Base-by-base conservation (phyloP, 768 basidiomycete genomes). In the Panaeolus papilionaceus region DNA sequence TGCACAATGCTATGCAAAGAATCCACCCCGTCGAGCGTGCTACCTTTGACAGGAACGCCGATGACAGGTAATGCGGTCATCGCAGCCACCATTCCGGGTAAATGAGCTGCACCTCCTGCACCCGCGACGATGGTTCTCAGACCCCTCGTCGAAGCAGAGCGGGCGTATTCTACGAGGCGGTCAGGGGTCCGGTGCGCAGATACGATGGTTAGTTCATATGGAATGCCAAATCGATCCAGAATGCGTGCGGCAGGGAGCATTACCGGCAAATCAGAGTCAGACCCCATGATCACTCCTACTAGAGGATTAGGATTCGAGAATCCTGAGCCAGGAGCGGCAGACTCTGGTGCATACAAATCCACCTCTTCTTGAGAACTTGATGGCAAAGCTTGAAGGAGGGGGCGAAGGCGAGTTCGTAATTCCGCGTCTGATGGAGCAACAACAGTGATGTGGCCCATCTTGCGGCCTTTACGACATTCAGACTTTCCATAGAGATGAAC, bases 51-150 rank as follows among this genome's bases (percentile, higher is more conserved):
- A 2, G 98, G 98, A 0, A 99, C 98, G 12, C 98, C 97, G 38
- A 99, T 88, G 0, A 99, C 95, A 0, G 98, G 97, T 63, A 99
- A 77, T 2, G 89, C 83, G 0, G 96, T 97, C 91, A 98, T 90
- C 20, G 94, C 91, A 4, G 97, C 98, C 0, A 98, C 95, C 98
- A 99, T 99, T 0, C 98, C 98, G 0, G 98, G 98, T 1, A 99
- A 81, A 80, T 99, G 98, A 4, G 97, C 98, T 0, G 98, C 97
- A 0, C 98, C 98, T n/a, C 98, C 98, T 6, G 98, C 98, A 6
- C 97, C 97, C 1, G 97, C 97, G 49, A 99, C 91, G 77, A 99
- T 88, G 4, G 86, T 87, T 58, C 92, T 80, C 47, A 93, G 71
- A 2, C 92, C 93, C 4, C 92, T 82, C 18, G 84, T 76, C 1